phyloP scores from a whole-genome alignment of 805 yeast genomes.

The Lachancea waltii region DNA sequence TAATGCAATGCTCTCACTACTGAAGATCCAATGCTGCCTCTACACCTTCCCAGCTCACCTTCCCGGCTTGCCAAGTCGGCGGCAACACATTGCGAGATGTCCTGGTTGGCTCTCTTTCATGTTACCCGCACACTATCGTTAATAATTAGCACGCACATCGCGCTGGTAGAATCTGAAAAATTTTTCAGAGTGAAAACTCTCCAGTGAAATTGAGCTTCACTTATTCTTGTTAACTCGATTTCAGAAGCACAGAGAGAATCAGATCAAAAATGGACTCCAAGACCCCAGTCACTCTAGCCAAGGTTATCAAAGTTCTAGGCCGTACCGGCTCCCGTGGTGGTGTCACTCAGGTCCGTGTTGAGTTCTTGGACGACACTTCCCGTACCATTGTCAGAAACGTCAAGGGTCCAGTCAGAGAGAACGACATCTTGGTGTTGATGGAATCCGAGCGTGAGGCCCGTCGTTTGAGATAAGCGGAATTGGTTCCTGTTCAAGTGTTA shows the following conservation, averaged over 20 bases:
- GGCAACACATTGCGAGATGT: too few relatives aligned
- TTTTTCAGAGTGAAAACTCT: slow-evolving; percentile 4
- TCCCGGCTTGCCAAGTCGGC: too few relatives aligned
- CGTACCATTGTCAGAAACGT: slow-evolving; percentile 97
- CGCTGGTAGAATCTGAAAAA: slow-evolving; percentile 6
- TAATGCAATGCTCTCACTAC: not conserved
- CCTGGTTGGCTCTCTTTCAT: too few relatives aligned
- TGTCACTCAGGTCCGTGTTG: slow-evolving; percentile 97
- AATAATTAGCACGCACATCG: slow-evolving; percentile 6
- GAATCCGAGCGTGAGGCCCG: slow-evolving; percentile 99
- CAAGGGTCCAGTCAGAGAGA: slow-evolving; percentile 96
- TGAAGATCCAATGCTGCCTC: too few relatives aligned
- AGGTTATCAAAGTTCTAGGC: slow-evolving; percentile 98
- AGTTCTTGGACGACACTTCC: slow-evolving; percentile 90
- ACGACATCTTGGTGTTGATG: slow-evolving; percentile 98
- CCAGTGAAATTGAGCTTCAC: not conserved
- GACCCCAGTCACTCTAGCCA: slow-evolving; percentile 98
- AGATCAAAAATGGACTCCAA: slow-evolving; percentile 35
- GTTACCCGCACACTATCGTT: slow-evolving; percentile 6
- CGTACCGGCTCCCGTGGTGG: slow-evolving; percentile 99
- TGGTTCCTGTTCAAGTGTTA: not conserved
- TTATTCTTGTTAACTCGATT: not conserved
- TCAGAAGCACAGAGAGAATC: slow-evolving; percentile 6
- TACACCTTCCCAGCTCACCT: too few relatives aligned
- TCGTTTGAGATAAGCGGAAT: slow-evolving; percentile 64